Evolutionary conservation across 805 yeast species (phyloP), one percentile per base, ranked within the genome.

Genomic region (Monosporozyma solicola): DNA sequence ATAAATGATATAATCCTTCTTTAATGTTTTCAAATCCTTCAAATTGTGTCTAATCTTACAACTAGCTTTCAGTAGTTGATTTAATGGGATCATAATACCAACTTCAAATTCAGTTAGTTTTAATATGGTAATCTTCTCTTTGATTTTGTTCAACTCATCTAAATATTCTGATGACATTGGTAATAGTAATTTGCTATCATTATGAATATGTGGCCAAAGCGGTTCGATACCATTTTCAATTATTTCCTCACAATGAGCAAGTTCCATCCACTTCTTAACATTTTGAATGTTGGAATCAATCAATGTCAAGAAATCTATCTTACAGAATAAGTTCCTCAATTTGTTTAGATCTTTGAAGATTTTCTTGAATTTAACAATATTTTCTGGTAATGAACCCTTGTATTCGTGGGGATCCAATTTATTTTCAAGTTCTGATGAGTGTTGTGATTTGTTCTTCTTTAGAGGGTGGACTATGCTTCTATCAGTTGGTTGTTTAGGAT

Each of bases 1-100:
- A 51, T 57, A 65, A 6, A 57, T 46, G 47, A 70, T 54, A 52
- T 71, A 73, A 16, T 73, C 73, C 22, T 63, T 67, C 55, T 69
- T 69, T 45, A 68, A 55, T 1, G 60, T 51, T 32, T 64, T 62
- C 24, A 71, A 65, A 52, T 65, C 72, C 54, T 63, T 65, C 20
- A 72, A 57, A 27, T 60, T 61, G 1, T 51, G 39, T 48, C 58
- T 60, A 0, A 68, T 66, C 6, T 54, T 47, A 1, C 60, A 53
- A 51, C 71, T 69, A 16, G 54, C 51, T 11, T 63, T 61, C 20
- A 67, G 41, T 1, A 65, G 48, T 27, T 54, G 20, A 5, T 58
- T 58, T 9, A 72, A 48, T 3, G 74, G 72, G 15, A 55, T 58
- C 32, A 70, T 44, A 2, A 72, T 62, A 15, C 60, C 57, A 9